Conservation (phyloP, 106 monocot genomes). For the Alisma plantagoaquatica region DNA sequence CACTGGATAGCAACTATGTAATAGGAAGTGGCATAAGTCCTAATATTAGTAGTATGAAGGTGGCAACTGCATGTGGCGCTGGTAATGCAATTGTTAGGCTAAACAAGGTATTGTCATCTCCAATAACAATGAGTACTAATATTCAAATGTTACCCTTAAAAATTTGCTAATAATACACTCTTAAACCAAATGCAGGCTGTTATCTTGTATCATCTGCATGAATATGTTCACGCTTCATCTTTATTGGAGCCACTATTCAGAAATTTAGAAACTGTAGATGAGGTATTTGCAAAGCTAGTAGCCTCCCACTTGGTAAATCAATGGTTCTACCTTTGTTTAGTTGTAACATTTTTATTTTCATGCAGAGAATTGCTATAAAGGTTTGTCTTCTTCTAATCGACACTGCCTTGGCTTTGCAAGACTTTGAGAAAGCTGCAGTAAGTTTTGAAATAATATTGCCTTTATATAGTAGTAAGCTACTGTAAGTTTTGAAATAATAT, state of each 20-base stretch:
- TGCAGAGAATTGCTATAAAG: constrained; percentile 59
- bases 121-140: neutral
- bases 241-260: constrained; percentile 49
- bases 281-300: constrained; percentile 27
- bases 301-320: neutral
- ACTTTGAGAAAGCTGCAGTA: constrained; percentile 65
- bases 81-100: too few relatives aligned
- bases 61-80: too few relatives aligned
- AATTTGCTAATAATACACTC: too few relatives aligned
- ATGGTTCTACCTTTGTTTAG: constrained; percentile 1
- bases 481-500: too few relatives aligned
- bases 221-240: constrained; percentile 46
- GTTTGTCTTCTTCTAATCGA: constrained; percentile 72
- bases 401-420: constrained; percentile 44
- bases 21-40: too few relatives aligned
- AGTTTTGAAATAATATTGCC: too few relatives aligned
- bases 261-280: constrained; percentile 62
- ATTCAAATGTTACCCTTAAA: constrained; percentile 4
- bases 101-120: too few relatives aligned
- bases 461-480: too few relatives aligned
- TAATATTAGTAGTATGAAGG: too few relatives aligned
- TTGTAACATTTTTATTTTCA: neutral
- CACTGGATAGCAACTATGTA: too few relatives aligned
- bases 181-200: constrained; percentile 64
- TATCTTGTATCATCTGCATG: constrained; percentile 59